Percentiles rank a stretch among this genome's conserved stretches.
Conservation (phyloP, 2,329 filamentous ascomycete genomes). For the Fusarium acutatum region DNA sequence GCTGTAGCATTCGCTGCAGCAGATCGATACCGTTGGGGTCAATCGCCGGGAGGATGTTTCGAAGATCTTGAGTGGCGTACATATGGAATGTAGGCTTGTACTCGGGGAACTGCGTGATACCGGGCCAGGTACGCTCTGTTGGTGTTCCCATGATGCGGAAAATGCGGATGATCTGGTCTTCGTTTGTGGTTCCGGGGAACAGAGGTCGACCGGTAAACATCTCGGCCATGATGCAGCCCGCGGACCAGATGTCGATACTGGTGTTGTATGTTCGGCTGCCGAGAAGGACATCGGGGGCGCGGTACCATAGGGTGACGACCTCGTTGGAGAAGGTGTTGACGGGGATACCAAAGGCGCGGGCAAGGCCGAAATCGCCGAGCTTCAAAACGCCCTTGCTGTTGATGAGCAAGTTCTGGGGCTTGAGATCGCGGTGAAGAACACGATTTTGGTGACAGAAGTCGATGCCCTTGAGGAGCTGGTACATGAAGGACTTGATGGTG, state of each 20-base stretch:
- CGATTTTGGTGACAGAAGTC: constrained; percentile 98
- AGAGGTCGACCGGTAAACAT: constrained; percentile 97
- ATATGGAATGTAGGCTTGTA: constrained; percentile 96
- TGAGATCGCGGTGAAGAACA: constrained; percentile 93
- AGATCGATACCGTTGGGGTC: constrained; percentile 88
- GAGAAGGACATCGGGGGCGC: constrained; percentile 92
- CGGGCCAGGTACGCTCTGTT: constrained; percentile 93
- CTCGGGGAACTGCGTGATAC: constrained; percentile 94
- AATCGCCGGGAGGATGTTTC: constrained; percentile 87
- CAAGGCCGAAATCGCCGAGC: constrained; percentile 92
- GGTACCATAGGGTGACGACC: constrained; percentile 97
- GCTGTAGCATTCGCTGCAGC: constrained; percentile 88
- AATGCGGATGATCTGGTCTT: constrained; percentile 96
- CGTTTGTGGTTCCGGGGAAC: constrained; percentile 97
- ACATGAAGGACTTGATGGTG: constrained; percentile 99
- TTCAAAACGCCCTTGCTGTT: constrained; percentile 91
- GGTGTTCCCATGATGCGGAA: constrained; percentile 99
- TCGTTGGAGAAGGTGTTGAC: constrained; percentile 99
- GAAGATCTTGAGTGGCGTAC: constrained; percentile 90
- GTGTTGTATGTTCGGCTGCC: constrained; percentile 97
- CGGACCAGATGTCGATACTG: constrained; percentile 99
- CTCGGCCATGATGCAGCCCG: constrained; percentile 99
- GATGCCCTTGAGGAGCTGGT: constrained; percentile 93
- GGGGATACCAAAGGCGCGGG: constrained; percentile 93
- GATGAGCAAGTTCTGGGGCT: constrained; percentile 96